Evolutionary conservation across 1,284 basidiomycete species (phyloP).

Genomic region (Xerocomus cyaneibrunnescens): DNA sequence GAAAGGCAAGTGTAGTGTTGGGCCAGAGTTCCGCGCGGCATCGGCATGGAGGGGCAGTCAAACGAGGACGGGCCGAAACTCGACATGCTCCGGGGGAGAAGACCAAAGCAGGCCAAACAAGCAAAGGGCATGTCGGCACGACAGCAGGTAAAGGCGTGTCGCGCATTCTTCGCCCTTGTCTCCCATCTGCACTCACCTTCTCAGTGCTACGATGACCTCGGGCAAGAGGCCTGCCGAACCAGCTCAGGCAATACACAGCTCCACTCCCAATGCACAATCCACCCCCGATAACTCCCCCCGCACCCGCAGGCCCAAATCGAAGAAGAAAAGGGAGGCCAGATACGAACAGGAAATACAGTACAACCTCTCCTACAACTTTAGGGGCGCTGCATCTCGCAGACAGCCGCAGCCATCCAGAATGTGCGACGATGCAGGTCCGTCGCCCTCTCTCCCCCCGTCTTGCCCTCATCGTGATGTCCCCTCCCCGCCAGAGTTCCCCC

Average conservation of each 20-base stretch:
- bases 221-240: slow-evolving; percentile 33
- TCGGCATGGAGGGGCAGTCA: slow-evolving; percentile 19
- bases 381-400: slow-evolving; percentile 29
- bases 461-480: slow-evolving; percentile 4
- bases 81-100: slow-evolving; percentile 17
- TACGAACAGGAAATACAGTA: slow-evolving; percentile 38
- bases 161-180: slow-evolving; percentile 39
- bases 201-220: slow-evolving; percentile 39
- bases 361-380: slow-evolving; percentile 36
- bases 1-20: slow-evolving; percentile 24
- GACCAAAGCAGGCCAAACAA: slow-evolving; percentile 34
- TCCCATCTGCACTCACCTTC: slow-evolving; percentile 36
- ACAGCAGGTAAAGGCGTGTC: slow-evolving; percentile 38
- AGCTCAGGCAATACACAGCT: slow-evolving; percentile 42
- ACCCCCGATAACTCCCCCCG: slow-evolving; percentile 54
- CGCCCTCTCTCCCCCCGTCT: not conserved
- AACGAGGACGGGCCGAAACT: slow-evolving; percentile 30
- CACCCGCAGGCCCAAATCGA: slow-evolving; percentile 46
- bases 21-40: slow-evolving; percentile 31
- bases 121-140: slow-evolving; percentile 36
- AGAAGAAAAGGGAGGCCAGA: slow-evolving; percentile 36
- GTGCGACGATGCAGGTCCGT: slow-evolving; percentile 31
- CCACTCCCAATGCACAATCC: slow-evolving; percentile 53
- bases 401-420: slow-evolving; percentile 29
- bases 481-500: slow-evolving; percentile 28